Percentiles rank a stretch among this genome's conserved stretches.
phyloP scores from a whole-genome alignment of 441 rosid species.

The Isatis lusitanica region DNA sequence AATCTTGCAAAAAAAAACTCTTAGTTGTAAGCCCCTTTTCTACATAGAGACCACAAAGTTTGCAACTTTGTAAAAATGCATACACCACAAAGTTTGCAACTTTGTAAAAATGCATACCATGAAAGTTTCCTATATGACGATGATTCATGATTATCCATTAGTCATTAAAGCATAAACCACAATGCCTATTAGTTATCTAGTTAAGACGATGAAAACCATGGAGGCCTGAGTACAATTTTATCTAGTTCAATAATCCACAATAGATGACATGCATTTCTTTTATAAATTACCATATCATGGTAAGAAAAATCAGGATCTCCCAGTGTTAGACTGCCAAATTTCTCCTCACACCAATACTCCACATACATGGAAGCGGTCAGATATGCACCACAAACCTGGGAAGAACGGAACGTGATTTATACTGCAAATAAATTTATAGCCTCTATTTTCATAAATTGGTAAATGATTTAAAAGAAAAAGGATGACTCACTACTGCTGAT shows the following conservation, averaged over 20 bases:
- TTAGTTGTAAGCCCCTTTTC: not conserved
- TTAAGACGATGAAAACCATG: conserved; percentile 9
- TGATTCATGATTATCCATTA: conserved; percentile 12
- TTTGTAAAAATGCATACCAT: conserved; percentile 15
- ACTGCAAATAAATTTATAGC: conserved; percentile 12
- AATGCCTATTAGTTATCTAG: conserved; percentile 20
- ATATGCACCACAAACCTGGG: conserved; percentile 80
- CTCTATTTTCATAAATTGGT: conserved; percentile 2
- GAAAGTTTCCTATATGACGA: conserved; percentile 11
- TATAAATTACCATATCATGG: conserved; percentile 70
- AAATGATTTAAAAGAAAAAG: conserved; percentile 7
- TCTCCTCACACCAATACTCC: conserved; percentile 97
- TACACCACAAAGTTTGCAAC: not conserved
- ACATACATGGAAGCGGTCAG: conserved; percentile 89
- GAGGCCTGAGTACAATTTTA: conserved; percentile 1
- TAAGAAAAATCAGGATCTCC: conserved; percentile 93
- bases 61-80: conserved; percentile 11
- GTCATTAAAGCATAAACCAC: not conserved
- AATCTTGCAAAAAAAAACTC: not conserved
- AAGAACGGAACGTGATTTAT: conserved; percentile 25
- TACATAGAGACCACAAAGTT: not conserved
- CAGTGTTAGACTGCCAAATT: conserved; percentile 67
- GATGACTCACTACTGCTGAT: conserved; percentile 79
- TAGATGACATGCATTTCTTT: conserved; percentile 6
- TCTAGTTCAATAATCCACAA: conserved; percentile 13